These are phyloP conservation scores for Trichosporon ovoides DNA, from an alignment of 1,284 basidiomycete species.

Conservation along the genomic window DNA sequence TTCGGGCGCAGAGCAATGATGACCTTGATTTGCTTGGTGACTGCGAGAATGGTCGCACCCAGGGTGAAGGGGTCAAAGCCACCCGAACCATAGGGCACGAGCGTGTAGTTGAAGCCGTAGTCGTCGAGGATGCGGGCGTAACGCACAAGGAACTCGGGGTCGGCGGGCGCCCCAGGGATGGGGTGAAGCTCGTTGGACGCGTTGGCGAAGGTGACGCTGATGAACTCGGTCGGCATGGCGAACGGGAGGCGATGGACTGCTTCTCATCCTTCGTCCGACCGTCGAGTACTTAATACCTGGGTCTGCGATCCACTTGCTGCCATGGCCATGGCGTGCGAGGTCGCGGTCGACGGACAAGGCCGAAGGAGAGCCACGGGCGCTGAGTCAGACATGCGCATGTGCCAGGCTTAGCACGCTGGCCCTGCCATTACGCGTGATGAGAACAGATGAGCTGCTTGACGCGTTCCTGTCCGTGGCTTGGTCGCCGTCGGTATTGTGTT, in stretches of 20 bases:
- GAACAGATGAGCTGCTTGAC: too few species aligned
- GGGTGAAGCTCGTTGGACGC: slow-evolving; percentile 28
- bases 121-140: slow-evolving; percentile 34
- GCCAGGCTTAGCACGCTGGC: too few species aligned
- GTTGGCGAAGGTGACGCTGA: slow-evolving; percentile 31
- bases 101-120: slow-evolving; percentile 33
- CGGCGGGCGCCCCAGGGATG: slow-evolving; percentile 24
- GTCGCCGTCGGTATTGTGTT: too few species aligned
- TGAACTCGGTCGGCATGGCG: slow-evolving; percentile 32
- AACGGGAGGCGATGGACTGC: background rate
- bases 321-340: too few species aligned
- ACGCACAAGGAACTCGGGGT: slow-evolving; percentile 30
- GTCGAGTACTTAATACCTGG: too few species aligned
- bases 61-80: slow-evolving; percentile 35
- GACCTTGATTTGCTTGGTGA: slow-evolving; percentile 30
- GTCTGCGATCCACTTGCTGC: too few species aligned
- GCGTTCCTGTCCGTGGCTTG: too few species aligned
- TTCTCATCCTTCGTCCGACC: too few species aligned
- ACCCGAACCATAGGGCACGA: slow-evolving; percentile 28
- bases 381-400: too few species aligned
- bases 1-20: slow-evolving; percentile 35
- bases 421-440: too few species aligned
- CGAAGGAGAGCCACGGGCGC: too few species aligned
- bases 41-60: slow-evolving; percentile 25
- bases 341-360: too few species aligned